Evolutionary conservation across 176 grass and related monocot species (phyloP).

Genomic region (Carex kokanica): DNA sequence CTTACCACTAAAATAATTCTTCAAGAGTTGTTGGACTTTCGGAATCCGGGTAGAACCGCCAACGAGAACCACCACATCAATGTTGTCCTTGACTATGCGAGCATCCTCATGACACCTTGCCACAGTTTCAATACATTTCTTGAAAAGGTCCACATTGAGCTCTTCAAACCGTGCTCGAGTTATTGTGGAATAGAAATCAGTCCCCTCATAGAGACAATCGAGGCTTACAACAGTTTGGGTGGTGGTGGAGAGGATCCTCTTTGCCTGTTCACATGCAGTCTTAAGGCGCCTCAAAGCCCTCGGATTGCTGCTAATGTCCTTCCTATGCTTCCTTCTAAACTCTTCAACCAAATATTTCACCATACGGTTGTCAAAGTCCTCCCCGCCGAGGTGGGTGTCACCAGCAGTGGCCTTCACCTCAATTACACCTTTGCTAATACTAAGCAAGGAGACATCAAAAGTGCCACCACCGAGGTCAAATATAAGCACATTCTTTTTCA

Average conservation of each 20-base stretch:
- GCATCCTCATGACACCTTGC: constrained; percentile 31
- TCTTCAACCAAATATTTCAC: not conserved
- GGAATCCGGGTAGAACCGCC: constrained; percentile 26
- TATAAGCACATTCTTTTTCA: not conserved
- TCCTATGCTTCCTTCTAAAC: not conserved
- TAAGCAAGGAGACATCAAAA: not conserved
- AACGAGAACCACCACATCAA: constrained; percentile 28
- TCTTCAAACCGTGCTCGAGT: constrained; percentile 38
- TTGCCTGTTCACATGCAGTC: constrained; percentile 3
- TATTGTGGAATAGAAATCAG: constrained; percentile 35
- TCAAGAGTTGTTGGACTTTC: constrained; percentile 30
- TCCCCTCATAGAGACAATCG: constrained; percentile 36
- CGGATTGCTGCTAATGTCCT: not conserved
- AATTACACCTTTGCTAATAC: not conserved
- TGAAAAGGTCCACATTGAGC: constrained; percentile 38
- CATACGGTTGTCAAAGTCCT: not conserved
- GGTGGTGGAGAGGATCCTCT: constrained; percentile 32
- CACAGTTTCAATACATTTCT: constrained; percentile 36
- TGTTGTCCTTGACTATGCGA: constrained; percentile 31
- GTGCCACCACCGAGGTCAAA: not conserved
- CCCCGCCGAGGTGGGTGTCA: not conserved
- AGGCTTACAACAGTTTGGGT: constrained; percentile 32
- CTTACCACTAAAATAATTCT: constrained; percentile 29
- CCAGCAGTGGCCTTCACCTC: constrained; percentile 12
- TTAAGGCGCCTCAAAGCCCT: not conserved